A percentile compares a stretch with the other conserved stretches of the same genome.
phyloP scores from a whole-genome alignment of 2,329 filamentous ascomycete species.

The Beauveria medogensis region DNA sequence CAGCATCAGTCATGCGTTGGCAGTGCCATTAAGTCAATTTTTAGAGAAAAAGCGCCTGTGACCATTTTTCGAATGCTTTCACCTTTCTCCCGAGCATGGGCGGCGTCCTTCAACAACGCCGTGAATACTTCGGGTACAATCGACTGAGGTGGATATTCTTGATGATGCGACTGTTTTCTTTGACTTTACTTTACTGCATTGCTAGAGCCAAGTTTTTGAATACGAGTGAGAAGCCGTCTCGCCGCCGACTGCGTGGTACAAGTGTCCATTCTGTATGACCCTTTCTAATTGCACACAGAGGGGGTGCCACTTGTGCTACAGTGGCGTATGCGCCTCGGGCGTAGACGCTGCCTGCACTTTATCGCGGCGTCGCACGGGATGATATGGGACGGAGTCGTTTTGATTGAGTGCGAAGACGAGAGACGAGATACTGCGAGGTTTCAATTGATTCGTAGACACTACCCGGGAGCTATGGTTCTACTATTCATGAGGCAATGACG shows the following conservation, averaged over 20 bases:
- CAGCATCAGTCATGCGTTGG: neutral
- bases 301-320: neutral
- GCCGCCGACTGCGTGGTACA: neutral
- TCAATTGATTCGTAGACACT: neutral
- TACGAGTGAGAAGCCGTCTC: neutral
- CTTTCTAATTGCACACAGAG: neutral
- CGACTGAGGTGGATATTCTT: constrained; percentile 7
- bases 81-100: constrained; percentile 20
- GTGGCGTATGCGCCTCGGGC: neutral
- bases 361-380: neutral
- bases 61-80: neutral
- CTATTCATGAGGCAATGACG: neutral
- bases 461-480: neutral
- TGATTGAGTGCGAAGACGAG: neutral
- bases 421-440: neutral
- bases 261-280: neutral
- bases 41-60: neutral
- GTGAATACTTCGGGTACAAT: constrained; percentile 33
- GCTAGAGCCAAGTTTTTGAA: neutral
- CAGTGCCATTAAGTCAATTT: neutral
- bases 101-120: constrained; percentile 28
- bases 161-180: neutral
- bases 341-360: neutral
- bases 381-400: neutral
- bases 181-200: neutral